These are phyloP conservation scores for Pholiota molesta DNA, from an alignment of 768 basidiomycete genomes.

Conservation along the genomic window DNA sequence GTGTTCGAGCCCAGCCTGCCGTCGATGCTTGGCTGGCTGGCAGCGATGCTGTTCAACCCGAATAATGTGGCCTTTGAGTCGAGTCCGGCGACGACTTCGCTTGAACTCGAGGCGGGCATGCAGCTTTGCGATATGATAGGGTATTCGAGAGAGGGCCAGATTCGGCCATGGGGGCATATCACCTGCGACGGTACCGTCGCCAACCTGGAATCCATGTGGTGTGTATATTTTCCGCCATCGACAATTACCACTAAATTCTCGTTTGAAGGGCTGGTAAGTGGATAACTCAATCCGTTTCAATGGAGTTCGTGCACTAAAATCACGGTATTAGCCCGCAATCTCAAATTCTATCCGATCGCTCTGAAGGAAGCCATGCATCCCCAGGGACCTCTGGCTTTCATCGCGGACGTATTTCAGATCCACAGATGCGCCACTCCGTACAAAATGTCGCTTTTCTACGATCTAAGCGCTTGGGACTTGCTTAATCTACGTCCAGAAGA, in stretches of 20 bases:
- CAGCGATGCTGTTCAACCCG: slow-evolving; percentile 25
- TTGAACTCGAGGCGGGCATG: slow-evolving; percentile 41
- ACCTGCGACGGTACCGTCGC: slow-evolving; percentile 46
- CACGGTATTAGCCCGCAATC: slow-evolving; percentile 38
- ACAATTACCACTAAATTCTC: not conserved
- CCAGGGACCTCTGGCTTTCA: slow-evolving; percentile 30
- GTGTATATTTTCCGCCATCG: not conserved
- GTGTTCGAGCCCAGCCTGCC: slow-evolving; percentile 18
- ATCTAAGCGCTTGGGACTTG: slow-evolving; percentile 36
- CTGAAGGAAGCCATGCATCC: slow-evolving; percentile 32
- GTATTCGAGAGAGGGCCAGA: slow-evolving; percentile 21
- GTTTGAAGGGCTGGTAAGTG: slow-evolving; percentile 14
- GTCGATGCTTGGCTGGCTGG: slow-evolving; percentile 15
- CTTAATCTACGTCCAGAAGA: slow-evolving; percentile 38
- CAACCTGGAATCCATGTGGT: slow-evolving; percentile 51
- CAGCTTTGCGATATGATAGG: slow-evolving; percentile 47
- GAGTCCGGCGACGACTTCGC: slow-evolving; percentile 37
- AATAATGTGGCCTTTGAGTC: slow-evolving; percentile 47
- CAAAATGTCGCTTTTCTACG: not conserved
- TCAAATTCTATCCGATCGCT: slow-evolving; percentile 50
- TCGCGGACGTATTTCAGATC: slow-evolving; percentile 35
- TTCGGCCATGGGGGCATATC: slow-evolving; percentile 46
- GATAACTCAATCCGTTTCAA: not conserved
- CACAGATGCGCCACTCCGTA: slow-evolving; percentile 23
- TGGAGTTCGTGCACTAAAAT: not conserved